A percentile compares a stretch with the other conserved stretches of the same genome.
Evolutionary conservation across 768 basidiomycete genomes (phyloP).

Genomic region (Mycena filopes): DNA sequence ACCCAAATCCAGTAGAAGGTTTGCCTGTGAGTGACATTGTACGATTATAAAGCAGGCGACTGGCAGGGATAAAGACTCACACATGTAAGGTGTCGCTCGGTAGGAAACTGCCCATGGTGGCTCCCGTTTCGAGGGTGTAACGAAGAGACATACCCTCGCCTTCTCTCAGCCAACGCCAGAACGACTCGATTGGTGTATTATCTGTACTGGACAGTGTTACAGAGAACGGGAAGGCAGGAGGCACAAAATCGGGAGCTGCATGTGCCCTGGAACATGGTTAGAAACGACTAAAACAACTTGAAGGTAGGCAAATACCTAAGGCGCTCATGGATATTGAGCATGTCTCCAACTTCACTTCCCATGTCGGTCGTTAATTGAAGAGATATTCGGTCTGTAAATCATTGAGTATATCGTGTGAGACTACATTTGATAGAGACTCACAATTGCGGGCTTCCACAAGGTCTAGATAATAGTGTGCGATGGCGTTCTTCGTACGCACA

Average conservation of each 20-base stretch:
- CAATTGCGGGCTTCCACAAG: not conserved
- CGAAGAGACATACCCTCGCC: not conserved
- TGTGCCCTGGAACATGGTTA: too few relatives aligned
- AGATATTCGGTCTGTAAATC: not conserved
- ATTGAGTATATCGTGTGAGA: not conserved
- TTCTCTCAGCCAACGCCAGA: constrained; percentile 7
- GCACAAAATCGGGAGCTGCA: not conserved
- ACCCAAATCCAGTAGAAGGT: constrained; percentile 22
- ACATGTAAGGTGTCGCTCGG: not conserved
- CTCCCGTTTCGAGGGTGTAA: not conserved
- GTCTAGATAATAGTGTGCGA: constrained; percentile 12
- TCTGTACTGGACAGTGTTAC: constrained; percentile 13
- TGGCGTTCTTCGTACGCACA: not conserved
- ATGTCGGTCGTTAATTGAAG: not conserved
- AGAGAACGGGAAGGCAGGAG: not conserved
- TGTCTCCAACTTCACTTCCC: not conserved
- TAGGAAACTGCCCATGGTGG: not conserved
- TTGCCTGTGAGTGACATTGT: too few relatives aligned
- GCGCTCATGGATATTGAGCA: not conserved
- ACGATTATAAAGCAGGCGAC: too few relatives aligned
- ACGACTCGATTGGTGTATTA: constrained; percentile 9
- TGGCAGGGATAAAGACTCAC: not conserved
- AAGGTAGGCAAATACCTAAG: not conserved
- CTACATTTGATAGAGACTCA: not conserved
- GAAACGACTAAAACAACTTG: too few relatives aligned